These are phyloP conservation scores for Vinca minor DNA, from an alignment of 257 asterid genomes.

Conservation along the genomic window DNA sequence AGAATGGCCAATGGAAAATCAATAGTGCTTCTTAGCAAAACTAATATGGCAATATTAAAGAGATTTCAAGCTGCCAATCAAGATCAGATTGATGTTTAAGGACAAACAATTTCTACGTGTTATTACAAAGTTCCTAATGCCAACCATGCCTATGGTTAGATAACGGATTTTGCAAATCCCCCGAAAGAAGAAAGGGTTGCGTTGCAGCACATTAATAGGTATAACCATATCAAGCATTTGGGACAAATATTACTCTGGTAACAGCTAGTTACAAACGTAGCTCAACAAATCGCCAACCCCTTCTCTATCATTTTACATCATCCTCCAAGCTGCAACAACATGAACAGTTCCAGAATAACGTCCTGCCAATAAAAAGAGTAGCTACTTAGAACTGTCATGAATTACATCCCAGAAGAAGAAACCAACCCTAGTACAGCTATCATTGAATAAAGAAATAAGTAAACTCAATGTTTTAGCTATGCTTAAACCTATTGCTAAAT, in stretches of 20 bases:
- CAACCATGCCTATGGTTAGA: conserved; percentile 14
- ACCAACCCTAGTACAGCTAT: not conserved
- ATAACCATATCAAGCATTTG: not conserved
- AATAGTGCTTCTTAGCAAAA: not conserved
- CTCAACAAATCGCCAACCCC: not conserved
- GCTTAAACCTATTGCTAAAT: not conserved
- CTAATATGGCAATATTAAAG: not conserved
- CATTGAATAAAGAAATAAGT: not conserved
- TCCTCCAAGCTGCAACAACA: not conserved
- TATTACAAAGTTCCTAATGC: conserved; percentile 12
- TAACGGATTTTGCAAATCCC: conserved; percentile 1
- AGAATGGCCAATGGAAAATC: not conserved
- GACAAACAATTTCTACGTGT: conserved; percentile 11
- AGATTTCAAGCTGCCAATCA: not conserved
- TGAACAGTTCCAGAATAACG: not conserved
- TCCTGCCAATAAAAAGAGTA: conserved; percentile 2
- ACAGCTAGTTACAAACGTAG: not conserved
- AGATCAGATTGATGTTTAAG: conserved; percentile 7
- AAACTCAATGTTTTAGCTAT: not conserved
- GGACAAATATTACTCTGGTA: not conserved
- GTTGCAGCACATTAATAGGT: not conserved
- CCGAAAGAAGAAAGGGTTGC: not conserved
- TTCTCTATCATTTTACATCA: conserved; percentile 1
- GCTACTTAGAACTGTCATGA: not conserved
- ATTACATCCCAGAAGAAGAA: not conserved